Percentiles rank a stretch among this genome's conserved stretches.
Evolutionary conservation across 2,329 filamentous ascomycete genomes (phyloP).

Genomic region (Penicillium corylophilum): DNA sequence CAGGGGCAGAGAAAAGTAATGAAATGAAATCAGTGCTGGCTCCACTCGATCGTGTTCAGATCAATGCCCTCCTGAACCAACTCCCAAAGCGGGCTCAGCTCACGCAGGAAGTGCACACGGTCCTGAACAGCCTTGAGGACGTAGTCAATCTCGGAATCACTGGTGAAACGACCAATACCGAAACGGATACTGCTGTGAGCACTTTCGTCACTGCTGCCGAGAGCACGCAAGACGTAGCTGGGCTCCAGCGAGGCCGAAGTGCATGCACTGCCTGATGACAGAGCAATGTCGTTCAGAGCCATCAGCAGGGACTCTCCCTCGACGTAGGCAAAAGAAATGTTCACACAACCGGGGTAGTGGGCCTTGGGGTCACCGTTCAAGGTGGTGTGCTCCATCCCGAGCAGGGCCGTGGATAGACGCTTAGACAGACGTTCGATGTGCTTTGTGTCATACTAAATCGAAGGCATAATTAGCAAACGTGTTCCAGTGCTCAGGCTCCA

Average conservation of each 20-base stretch:
- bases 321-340: constrained; percentile 97
- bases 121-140: constrained; percentile 91
- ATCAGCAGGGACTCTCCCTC: constrained; percentile 97
- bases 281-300: constrained; percentile 95
- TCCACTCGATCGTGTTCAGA: constrained; percentile 96
- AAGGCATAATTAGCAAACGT: constrained; percentile 8
- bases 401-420: constrained; percentile 75
- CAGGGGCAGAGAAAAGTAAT: constrained; percentile 5
- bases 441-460: constrained; percentile 78
- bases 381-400: constrained; percentile 85
- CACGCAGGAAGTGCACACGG: constrained; percentile 86
- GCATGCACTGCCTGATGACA: constrained; percentile 95
- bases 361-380: constrained; percentile 81
- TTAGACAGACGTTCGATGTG: constrained; percentile 81
- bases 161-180: constrained; percentile 95
- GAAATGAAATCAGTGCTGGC: constrained; percentile 70
- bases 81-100: constrained; percentile 96
- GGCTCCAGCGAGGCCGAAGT: constrained; percentile 96
- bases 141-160: constrained; percentile 93
- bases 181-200: constrained; percentile 98
- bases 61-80: constrained; percentile 96
- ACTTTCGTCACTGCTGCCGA: constrained; percentile 95
- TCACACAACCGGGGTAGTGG: constrained; percentile 96
- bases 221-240: constrained; percentile 88
- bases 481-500: background rate